A percentile compares a stretch with the other conserved stretches of the same genome.
Conservation (phyloP, 1,284 basidiomycete species). For the Fomitopsis schrenkii region DNA sequence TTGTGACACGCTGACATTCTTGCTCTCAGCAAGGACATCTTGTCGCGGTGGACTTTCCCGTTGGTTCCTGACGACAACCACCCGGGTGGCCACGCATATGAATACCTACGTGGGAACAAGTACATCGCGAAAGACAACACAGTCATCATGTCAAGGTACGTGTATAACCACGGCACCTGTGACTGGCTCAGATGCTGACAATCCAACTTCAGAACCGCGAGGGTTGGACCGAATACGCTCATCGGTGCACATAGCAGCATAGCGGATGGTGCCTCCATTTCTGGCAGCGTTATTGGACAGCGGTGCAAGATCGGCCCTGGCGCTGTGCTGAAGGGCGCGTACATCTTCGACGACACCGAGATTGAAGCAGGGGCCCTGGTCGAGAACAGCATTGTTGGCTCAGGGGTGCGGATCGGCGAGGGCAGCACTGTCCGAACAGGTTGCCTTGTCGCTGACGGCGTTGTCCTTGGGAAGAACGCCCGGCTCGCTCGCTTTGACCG, state of each 20-base stretch:
- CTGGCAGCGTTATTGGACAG: slow-evolving; percentile 73
- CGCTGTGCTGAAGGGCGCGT: slow-evolving; percentile 66
- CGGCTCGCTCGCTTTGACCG: slow-evolving; percentile 67
- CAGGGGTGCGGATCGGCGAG: slow-evolving; percentile 69
- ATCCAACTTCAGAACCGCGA: slow-evolving; percentile 56
- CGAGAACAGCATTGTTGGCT: slow-evolving; percentile 76
- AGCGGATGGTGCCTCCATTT: slow-evolving; percentile 58
- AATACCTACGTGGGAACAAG: slow-evolving; percentile 80
- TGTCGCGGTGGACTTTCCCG: slow-evolving; percentile 92
- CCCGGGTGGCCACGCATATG: slow-evolving; percentile 77
- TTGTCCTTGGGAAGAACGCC: slow-evolving; percentile 74
- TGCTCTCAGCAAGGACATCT: slow-evolving; percentile 79
- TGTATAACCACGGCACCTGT: neutral
- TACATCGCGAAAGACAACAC: slow-evolving; percentile 79
- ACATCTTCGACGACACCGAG: slow-evolving; percentile 77
- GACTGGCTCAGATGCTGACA: slow-evolving; percentile 1
- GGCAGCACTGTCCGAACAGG: slow-evolving; percentile 61
- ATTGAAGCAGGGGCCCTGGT: slow-evolving; percentile 79
- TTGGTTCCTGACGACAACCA: slow-evolving; percentile 92
- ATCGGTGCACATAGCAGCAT: slow-evolving; percentile 73
- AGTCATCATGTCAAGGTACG: slow-evolving; percentile 72
- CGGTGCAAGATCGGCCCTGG: slow-evolving; percentile 66
- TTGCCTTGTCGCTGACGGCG: slow-evolving; percentile 78
- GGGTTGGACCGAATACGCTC: slow-evolving; percentile 78
- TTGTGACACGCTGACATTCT: neutral